Base-by-base conservation (phyloP, 2,329 filamentous ascomycete species). In the Alternaria rosae region DNA sequence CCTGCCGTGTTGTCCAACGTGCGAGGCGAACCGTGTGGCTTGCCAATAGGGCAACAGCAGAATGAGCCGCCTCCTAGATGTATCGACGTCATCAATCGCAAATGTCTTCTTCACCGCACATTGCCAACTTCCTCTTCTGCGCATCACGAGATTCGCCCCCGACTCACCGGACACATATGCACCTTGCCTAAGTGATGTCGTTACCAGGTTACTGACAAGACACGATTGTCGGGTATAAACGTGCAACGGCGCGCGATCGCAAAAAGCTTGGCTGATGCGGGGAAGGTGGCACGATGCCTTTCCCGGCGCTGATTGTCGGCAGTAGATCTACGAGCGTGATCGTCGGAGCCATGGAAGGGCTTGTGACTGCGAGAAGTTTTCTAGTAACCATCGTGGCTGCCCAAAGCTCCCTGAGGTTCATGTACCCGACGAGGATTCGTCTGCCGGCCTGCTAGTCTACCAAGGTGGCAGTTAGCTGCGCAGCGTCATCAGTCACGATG, bases 351-450 rank as follows among this genome's bases (percentile, higher is more conserved):
- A 20, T 21, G 41, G 17, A 12, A n/a, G 48, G 17, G 48, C 59
- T 53, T 61, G 59, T 61, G 59, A 61, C 48, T 32, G 32, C 32
- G 17, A 45, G 30, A 51, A 43, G 10, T 38, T 57, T 59, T 56
- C 20, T 43, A 43, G 43, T 47, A 23, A 42, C 21, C 25, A 47
- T 54, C 17, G 45, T 20, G 9, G 38, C 28, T 10, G 38, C 45
- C 58, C 54, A 55, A 61, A 38, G 28, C 38, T 47, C 8, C 15
- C 23, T 28, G 28, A 17, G 41, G 38, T 30, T 50, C 13, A 26
- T 44, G 35, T 57, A 52, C 45, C 53, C 53, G 53, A 38, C 23
- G n/a, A 42, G 25, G 38, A 43, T 20, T 17, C 28, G 28, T 45
- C 47, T 51, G 47, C 47, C 30, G 28, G 41, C 38, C 20, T 54